phyloP scores from a whole-genome alignment of 139 green algal genomes.

The Pycnococcus provasolii region DNA sequence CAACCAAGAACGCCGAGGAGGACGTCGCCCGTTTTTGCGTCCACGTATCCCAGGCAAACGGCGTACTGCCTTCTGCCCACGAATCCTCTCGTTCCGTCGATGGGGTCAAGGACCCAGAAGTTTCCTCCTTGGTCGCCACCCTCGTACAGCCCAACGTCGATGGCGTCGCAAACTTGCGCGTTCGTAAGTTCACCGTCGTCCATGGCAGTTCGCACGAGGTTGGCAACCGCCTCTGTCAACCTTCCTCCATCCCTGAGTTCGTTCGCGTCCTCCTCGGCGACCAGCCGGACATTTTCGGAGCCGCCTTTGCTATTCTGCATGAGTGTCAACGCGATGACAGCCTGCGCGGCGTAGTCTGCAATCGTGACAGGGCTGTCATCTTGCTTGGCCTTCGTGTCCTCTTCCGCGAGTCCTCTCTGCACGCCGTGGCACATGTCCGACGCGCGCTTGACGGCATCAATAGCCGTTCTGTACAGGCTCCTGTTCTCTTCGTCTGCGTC shows the following conservation, averaged over 20 bases:
- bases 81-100: constrained; percentile 43
- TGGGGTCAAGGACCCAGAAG: constrained; percentile 41
- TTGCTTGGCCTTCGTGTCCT: constrained; percentile 16
- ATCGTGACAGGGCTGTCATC: constrained; percentile 16
- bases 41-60: constrained; percentile 36
- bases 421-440: constrained; percentile 10
- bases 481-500: too few species aligned
- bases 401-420: constrained; percentile 7
- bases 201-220: constrained; percentile 5
- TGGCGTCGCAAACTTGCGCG: constrained; percentile 10
- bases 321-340: constrained; percentile 31
- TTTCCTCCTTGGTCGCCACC: constrained; percentile 26
- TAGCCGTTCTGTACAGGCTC: not conserved
- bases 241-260: constrained; percentile 16
- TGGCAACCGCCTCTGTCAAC: not conserved
- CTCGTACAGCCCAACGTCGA: constrained; percentile 24
- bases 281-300: constrained; percentile 28
- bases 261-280: constrained; percentile 39
- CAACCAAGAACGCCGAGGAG: constrained; percentile 39
- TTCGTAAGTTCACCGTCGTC: not conserved
- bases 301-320: not conserved
- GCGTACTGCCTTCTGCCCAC: constrained; percentile 39
- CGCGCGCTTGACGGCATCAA: constrained; percentile 8
- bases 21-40: constrained; percentile 27
- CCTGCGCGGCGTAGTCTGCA: constrained; percentile 41